These are phyloP conservation scores for Trichoderma pleuroti DNA, from an alignment of 2,329 filamentous ascomycete species.

Conservation along the genomic window DNA sequence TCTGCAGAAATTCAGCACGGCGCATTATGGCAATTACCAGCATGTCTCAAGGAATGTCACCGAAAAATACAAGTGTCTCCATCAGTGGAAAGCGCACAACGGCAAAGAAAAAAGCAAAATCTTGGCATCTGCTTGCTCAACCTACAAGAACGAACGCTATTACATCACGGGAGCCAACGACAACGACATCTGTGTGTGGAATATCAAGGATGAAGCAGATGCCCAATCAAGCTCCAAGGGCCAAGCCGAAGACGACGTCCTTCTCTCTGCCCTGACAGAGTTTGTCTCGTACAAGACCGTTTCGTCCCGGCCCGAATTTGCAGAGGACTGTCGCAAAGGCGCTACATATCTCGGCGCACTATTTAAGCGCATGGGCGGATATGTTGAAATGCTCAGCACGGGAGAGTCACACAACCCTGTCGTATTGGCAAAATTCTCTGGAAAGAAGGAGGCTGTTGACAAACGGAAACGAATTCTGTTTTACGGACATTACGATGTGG, in stretches of 20 bases:
- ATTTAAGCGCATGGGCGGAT: conserved; percentile 87
- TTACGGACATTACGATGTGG: conserved; percentile 97
- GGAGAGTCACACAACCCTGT: conserved; percentile 80
- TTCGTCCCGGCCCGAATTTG: conserved; percentile 79
- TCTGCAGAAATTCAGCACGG: conserved; percentile 61
- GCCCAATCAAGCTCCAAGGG: conserved; percentile 34
- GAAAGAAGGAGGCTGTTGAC: conserved; percentile 62
- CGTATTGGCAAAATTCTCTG: conserved; percentile 85
- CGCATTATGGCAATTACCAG: conserved; percentile 58
- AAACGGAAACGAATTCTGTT: conserved; percentile 85
- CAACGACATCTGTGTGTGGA: conserved; percentile 84
- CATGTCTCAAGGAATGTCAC: conserved; percentile 56
- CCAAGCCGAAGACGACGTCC: conserved; percentile 45
- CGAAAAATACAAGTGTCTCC: conserved; percentile 76
- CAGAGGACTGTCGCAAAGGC: conserved; percentile 87
- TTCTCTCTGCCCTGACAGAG: conserved; percentile 71
- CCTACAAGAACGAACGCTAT: conserved; percentile 68
- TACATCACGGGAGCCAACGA: conserved; percentile 95
- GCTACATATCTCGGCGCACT: conserved; percentile 86
- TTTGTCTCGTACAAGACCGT: conserved; percentile 92
- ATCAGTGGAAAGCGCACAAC: conserved; percentile 76
- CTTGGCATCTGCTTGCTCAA: conserved; percentile 74
- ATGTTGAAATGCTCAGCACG: conserved; percentile 85
- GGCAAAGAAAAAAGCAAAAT: conserved; percentile 86
- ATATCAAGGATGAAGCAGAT: conserved; percentile 50